phyloP scores from a whole-genome alignment of 176 grass and related monocot genomes.

The Carex scoparia region DNA sequence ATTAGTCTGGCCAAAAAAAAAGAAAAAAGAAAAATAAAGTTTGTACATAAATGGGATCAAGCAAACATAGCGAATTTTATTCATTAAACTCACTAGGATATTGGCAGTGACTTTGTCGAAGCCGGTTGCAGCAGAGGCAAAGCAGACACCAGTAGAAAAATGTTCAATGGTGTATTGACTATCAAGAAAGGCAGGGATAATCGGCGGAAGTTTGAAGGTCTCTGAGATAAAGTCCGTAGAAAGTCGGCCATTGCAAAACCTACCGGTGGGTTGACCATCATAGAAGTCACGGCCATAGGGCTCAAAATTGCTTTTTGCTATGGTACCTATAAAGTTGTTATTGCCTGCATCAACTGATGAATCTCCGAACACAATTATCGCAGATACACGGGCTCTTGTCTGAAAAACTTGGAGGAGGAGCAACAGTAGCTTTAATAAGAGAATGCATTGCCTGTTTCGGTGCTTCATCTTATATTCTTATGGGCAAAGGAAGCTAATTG shows the following conservation, averaged over 20 bases:
- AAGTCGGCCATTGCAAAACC: slow-evolving; percentile 77
- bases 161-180: slow-evolving; percentile 28
- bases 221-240: slow-evolving; percentile 69
- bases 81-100: slow-evolving; percentile 24
- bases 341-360: slow-evolving; percentile 77
- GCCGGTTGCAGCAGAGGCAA: slow-evolving; percentile 70
- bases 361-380: slow-evolving; percentile 66
- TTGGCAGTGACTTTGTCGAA: slow-evolving; percentile 50
- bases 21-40: background rate
- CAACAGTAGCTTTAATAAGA: slow-evolving; percentile 2
- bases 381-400: slow-evolving; percentile 33
- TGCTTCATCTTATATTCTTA: background rate
- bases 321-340: slow-evolving; percentile 63
- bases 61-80: background rate
- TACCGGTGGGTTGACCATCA: slow-evolving; percentile 47
- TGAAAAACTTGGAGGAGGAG: slow-evolving; percentile 7
- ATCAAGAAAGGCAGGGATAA: slow-evolving; percentile 69
- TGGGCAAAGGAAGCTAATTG: background rate
- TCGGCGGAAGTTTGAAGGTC: slow-evolving; percentile 41
- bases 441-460: background rate
- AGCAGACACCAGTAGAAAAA: slow-evolving; percentile 53
- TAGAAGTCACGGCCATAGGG: slow-evolving; percentile 60
- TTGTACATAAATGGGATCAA: background rate
- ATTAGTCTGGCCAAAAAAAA: background rate
- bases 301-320: slow-evolving; percentile 59